Conservation (phyloP, 108 stramenopile genomes). For the Nannochloropsis oceanica region DNA sequence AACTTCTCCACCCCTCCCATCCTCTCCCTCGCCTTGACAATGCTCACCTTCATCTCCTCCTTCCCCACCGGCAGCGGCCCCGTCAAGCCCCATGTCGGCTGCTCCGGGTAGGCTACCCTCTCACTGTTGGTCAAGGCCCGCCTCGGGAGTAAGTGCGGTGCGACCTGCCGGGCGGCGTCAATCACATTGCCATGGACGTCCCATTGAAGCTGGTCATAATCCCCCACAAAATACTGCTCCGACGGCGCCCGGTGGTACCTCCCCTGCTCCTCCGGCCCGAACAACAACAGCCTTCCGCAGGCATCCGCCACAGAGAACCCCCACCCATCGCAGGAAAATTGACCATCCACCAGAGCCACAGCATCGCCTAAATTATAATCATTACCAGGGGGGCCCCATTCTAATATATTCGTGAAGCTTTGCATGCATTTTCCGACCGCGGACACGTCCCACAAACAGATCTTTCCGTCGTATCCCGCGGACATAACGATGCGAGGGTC, state of each 20-base stretch:
- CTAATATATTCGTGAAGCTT: conserved; percentile 7
- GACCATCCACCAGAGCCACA: conserved; percentile 13
- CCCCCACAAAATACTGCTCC: conserved; percentile 39
- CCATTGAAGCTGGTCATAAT: conserved; percentile 16
- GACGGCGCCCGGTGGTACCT: not conserved
- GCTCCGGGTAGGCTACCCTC: conserved; percentile 18
- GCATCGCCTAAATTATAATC: not conserved
- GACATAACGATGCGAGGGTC: conserved; percentile 7
- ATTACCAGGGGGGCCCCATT: conserved; percentile 3
- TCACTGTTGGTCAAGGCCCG: conserved; percentile 16
- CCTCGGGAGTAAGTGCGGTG: conserved; percentile 19
- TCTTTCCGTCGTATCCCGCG: conserved; percentile 19
- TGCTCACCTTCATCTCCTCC: not conserved
- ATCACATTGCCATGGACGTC: conserved; percentile 24
- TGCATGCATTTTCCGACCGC: not conserved
- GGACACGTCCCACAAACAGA: conserved; percentile 28
- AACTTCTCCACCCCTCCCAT: not conserved
- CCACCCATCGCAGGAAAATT: conserved; percentile 19
- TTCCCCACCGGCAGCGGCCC: not conserved
- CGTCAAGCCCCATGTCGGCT: not conserved
- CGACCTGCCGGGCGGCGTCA: conserved; percentile 24
- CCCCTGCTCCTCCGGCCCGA: not conserved
- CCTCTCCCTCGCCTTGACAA: not conserved
- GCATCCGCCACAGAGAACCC: conserved; percentile 15
- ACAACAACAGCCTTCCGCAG: not conserved